Base-by-base conservation (phyloP, 2,329 filamentous ascomycete genomes). In the Aspergillus uvarum region DNA sequence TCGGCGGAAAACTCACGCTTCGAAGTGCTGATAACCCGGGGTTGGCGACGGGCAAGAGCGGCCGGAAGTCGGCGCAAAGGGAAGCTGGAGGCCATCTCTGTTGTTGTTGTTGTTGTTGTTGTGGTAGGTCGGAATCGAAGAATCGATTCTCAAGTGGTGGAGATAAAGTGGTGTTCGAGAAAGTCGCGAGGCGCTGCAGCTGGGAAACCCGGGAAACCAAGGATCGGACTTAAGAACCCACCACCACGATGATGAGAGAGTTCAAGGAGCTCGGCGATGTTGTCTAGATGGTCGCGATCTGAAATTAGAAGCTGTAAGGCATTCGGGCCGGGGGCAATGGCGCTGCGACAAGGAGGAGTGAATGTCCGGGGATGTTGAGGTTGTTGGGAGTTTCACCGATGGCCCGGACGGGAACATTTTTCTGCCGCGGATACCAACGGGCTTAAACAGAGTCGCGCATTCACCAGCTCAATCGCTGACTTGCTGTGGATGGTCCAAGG, bases 341-440 rank as follows among this genome's bases (percentile, higher is more conserved):
- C 63, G 65, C 54, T 62, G 61, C 29, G 63, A 54, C 44, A 16
- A 35, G 57, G 52, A 35, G 24, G 19, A 47, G 31, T 48, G 53
- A 56, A 47, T 55, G 56, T 61, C 56, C 54, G 59, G 65, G 60
- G 65, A 67, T 62, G 74, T 76, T 75, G 73, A 76, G 72, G 69
- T 66, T 67, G 70, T 73, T 73, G 70, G 68, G 71, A 73, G 69
- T 70, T 72, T 75, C 72, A 74, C 74, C 73, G 74, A 72, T 67
- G 64, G 67, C 72, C 73, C 68, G 72, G 72, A 69, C 69, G 64
- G 74, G 74, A 75, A 75, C 64, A 74, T 76, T 75, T 75, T 76
- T 76, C 70, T 73, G 72, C 74, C 74, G 73, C 67, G 56, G 62
- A 68, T 63, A 68, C 68, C 59, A 61, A 64, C 63, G 56, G 63